phyloP scores from a whole-genome alignment of 257 asterid genomes.

The Asclepias syriaca region DNA sequence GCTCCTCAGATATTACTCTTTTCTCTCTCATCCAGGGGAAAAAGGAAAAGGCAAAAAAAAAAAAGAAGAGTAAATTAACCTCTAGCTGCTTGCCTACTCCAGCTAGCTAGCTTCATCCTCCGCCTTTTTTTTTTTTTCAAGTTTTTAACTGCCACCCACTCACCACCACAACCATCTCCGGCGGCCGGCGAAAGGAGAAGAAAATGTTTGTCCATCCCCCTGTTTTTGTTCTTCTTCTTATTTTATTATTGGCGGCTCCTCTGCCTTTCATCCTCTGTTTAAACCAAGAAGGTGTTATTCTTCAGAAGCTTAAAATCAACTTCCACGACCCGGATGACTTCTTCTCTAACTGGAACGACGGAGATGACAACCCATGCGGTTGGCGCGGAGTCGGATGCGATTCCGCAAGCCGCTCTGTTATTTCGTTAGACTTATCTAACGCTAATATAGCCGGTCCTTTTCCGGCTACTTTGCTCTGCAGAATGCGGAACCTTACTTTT shows the following conservation, averaged over 20 bases:
- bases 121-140: not conserved
- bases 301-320: conserved; percentile 54
- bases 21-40: not conserved
- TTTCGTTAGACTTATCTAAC: conserved; percentile 67
- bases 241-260: conserved; percentile 22
- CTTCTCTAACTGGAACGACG: conserved; percentile 64
- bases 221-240: conserved; percentile 20
- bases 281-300: conserved; percentile 61
- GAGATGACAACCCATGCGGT: conserved; percentile 57
- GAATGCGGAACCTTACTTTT: conserved; percentile 40
- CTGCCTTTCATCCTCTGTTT: conserved; percentile 32
- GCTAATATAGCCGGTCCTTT: conserved; percentile 83
- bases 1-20: not conserved
- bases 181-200: not conserved
- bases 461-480: conserved; percentile 63
- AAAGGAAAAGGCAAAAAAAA: not conserved
- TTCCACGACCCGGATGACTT: conserved; percentile 70
- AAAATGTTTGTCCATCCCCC: conserved; percentile 18
- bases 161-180: not conserved
- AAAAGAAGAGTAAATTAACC: not conserved
- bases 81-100: not conserved
- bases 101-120: not conserved
- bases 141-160: not conserved
- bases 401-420: conserved; percentile 39
- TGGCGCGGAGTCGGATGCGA: conserved; percentile 83